Conservation (phyloP, 768 basidiomycete genomes). For the Fomitopsis pulvina region DNA sequence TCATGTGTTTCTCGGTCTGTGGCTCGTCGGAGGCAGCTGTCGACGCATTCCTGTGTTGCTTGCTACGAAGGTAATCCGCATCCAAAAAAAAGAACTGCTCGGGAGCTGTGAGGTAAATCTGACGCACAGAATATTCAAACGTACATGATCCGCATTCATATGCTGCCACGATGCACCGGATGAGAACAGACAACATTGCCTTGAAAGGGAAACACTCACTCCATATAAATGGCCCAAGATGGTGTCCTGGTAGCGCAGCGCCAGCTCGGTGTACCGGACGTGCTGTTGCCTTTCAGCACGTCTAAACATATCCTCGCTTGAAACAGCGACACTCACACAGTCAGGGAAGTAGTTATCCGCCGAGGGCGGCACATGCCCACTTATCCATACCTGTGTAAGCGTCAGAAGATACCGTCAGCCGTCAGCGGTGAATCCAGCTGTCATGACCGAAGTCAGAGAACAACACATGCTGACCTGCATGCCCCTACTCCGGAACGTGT, state of each 20-base stretch:
- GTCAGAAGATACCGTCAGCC: constrained; percentile 10
- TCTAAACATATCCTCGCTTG: constrained; percentile 6
- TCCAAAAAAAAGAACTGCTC: constrained; percentile 28
- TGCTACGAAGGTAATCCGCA: constrained; percentile 14
- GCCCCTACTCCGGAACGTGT: constrained; percentile 54
- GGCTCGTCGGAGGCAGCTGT: constrained; percentile 6
- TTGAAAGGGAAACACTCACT: constrained; percentile 38
- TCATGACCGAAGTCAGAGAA: background rate
- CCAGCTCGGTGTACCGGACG: constrained; percentile 63
- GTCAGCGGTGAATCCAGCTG: no score
- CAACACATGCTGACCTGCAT: constrained; percentile 53
- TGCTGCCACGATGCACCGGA: constrained; percentile 36
- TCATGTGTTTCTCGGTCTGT: constrained; percentile 9
- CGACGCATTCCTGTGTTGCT: background rate
- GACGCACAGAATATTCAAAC: background rate
- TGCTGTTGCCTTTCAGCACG: constrained; percentile 32
- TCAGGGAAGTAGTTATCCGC: constrained; percentile 76
- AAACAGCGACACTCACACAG: constrained; percentile 51
- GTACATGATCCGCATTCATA: constrained; percentile 79
- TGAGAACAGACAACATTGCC: background rate
- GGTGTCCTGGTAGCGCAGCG: constrained; percentile 82
- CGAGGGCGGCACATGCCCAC: constrained; percentile 86
- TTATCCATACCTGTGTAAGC: constrained; percentile 38
- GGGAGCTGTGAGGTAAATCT: background rate
- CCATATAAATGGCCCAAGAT: constrained; percentile 83